Evolutionary conservation across 148 eudicot genomes (phyloP), one percentile per base, ranked within the genome.

Genomic region (Pharnaceum exiguum): DNA sequence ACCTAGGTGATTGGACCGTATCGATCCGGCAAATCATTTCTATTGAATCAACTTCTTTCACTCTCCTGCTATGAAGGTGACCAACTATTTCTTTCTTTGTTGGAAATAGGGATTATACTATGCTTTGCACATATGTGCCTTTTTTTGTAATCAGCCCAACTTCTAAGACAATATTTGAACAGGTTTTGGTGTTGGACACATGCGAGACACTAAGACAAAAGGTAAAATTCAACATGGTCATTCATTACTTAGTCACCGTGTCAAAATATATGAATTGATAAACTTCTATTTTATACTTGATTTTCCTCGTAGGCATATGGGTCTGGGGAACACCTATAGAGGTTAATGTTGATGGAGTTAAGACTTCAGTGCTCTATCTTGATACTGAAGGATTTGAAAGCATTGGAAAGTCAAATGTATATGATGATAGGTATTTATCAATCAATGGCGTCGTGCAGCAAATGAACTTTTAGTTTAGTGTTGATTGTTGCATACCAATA

Each of bases 301-400:
- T 17, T 53, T 60, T 54, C 16, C 13, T 37, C 53, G 11, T 77
- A 93, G 98, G 98, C 37, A 75, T 93, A 65, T 93, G 98, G 98
- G 90, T 88, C 17, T 93, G 98, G 98, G 98, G 98, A 61, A 71
- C 76, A 62, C 98, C 98, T 29, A n/a, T 88, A 18, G 89, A 88
- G 71, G 10, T 88, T 75, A 79, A 80, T 44, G 73, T 93, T 56
- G 62, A 79, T 79, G 98, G 96, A 59, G 88, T 77, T 26, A 77
- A 83, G 68, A 83, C 82, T 36, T 83, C 98, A 63, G 91, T 93
- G 16, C 76, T 93, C 53, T 93, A 83, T 74, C 99, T 93, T 61
- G 99, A 93, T 61, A 93, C 99, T 1, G 99, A 93, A 66, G 99
- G 99, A 48, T 93, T 93, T 76, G 96, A 93, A 74, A 93, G 99